Evolutionary conservation across 2,329 filamentous ascomycete species (phyloP), one percentile per base, ranked within the genome.

Genomic region (Nothopassalora personata): DNA sequence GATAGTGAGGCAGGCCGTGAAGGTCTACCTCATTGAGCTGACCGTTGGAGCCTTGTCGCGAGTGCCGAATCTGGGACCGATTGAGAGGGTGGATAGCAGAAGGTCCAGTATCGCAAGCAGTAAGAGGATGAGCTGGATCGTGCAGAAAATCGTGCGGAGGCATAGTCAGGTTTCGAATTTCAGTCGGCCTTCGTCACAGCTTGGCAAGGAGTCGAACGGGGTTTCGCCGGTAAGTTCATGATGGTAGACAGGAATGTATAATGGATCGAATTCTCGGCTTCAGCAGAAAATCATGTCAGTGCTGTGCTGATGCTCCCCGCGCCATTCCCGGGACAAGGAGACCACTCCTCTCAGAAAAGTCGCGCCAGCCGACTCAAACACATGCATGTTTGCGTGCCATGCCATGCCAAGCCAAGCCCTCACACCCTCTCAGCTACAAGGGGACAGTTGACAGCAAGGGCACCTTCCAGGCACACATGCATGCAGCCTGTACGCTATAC

Each of bases 121-220:
- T 13, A 39, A 45, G 23, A 18, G 50, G 45, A 54, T 58, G 39
- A 58, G 56, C 27, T 54, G 50, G 56, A 46, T 58, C 7, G 56
- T 58, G 51, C 56, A 58, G 56, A 54, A 51, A 43, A 51, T 58
- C 19, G 51, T 54, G 5, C 18, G 51, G 51, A 54, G 56, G 51
- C 36, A 45, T n/a, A 58, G 56, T 50, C 36, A 53, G 18, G 45
- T 27, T 15, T 49, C 43, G 23, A 28, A 8, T 43, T 43, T 43
- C 1, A 43, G 11, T n/a, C 39, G 15, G 13, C 39, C 39, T 15
- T n/a, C 39, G n/a, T 43, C 39, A 15, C 39, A 43, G 39, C 39
- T 43, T 13, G 39, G 39, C 18, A 43, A 43, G 39, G 39, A 43
- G 39, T 43, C 39, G 15, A n/a, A n/a, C n/a, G n/a, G 39, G 39